Conservation (phyloP, 306 rosid genomes). For the Rosa multiflora region DNA sequence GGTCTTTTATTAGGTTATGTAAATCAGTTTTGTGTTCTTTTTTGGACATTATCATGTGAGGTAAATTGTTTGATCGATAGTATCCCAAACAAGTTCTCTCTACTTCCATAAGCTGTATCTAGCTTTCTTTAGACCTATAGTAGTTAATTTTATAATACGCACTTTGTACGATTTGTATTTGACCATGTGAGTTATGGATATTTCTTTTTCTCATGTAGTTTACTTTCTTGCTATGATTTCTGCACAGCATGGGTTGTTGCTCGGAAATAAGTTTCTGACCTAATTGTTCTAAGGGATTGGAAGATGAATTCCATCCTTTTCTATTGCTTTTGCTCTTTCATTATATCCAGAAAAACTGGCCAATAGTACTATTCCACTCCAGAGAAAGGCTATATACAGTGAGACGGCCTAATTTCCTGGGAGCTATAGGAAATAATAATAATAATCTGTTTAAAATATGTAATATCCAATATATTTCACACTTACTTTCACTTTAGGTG, state of each 20-base stretch:
- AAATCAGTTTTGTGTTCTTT: slow-evolving; percentile 40
- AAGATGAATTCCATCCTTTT: slow-evolving; percentile 9
- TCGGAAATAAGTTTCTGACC: background rate
- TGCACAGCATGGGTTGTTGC: background rate
- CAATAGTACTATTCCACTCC: background rate
- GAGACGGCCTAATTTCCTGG: slow-evolving; percentile 1
- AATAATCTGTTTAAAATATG: background rate
- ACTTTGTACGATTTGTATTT: slow-evolving; percentile 31
- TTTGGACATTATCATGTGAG: slow-evolving; percentile 32
- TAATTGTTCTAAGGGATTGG: slow-evolving; percentile 5
- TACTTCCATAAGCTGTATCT: slow-evolving; percentile 35
- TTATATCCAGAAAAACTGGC: background rate
- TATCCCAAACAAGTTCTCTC: slow-evolving; percentile 20
- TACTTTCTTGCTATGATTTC: slow-evolving; percentile 8
- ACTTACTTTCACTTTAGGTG: background rate
- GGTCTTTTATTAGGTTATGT: slow-evolving; percentile 55
- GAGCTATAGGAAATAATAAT: background rate
- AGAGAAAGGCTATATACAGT: slow-evolving; percentile 1
- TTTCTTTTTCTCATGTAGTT: slow-evolving; percentile 3
- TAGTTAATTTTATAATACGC: slow-evolving; percentile 25
- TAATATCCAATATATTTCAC: background rate
- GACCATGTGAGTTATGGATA: slow-evolving; percentile 20
- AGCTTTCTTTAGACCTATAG: slow-evolving; percentile 27
- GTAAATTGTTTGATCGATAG: slow-evolving; percentile 33
- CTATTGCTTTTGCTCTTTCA: background rate